These are phyloP conservation scores for Quercus gilva DNA, from an alignment of 306 rosid species.

Conservation along the genomic window DNA sequence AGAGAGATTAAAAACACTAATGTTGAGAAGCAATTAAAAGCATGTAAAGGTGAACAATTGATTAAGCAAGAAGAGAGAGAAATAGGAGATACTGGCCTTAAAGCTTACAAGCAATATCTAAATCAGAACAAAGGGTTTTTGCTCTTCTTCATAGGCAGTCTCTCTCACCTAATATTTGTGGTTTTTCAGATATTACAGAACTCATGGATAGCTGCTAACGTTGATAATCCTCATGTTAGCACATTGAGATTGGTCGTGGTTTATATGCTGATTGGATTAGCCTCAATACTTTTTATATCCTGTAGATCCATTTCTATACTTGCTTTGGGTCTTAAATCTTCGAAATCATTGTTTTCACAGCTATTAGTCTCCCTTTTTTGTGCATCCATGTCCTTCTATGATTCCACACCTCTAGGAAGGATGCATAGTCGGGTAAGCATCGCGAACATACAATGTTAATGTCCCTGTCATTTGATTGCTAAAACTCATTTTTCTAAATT, in stretches of 20 bases:
- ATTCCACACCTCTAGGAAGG: constrained; percentile 92
- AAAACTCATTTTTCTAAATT: background rate
- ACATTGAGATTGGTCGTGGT: too few species aligned
- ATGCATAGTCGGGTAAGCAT: constrained; percentile 79
- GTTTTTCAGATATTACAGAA: constrained; percentile 22
- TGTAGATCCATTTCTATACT: constrained; percentile 45
- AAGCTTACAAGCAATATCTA: constrained; percentile 53
- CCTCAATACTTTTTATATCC: constrained; percentile 47
- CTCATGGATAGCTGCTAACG: too few species aligned
- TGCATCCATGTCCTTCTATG: constrained; percentile 88
- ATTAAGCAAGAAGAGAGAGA: constrained; percentile 58
- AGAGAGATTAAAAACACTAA: constrained; percentile 20
- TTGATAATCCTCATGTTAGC: too few species aligned
- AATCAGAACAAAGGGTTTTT: constrained; percentile 44
- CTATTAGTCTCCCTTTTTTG: constrained; percentile 68
- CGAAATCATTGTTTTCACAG: constrained; percentile 65
- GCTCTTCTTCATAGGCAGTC: constrained; percentile 15
- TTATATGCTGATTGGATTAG: constrained; percentile 33
- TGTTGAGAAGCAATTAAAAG: constrained; percentile 6
- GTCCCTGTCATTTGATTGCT: background rate
- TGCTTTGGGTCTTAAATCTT: constrained; percentile 64
- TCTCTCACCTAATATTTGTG: constrained; percentile 26
- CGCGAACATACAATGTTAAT: background rate
- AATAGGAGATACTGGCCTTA: constrained; percentile 46
- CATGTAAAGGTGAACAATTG: constrained; percentile 31